Evolutionary conservation across 345 rosid genomes (phyloP), one percentile per base, ranked within the genome.

Genomic region (Lumnitzera racemosa): DNA sequence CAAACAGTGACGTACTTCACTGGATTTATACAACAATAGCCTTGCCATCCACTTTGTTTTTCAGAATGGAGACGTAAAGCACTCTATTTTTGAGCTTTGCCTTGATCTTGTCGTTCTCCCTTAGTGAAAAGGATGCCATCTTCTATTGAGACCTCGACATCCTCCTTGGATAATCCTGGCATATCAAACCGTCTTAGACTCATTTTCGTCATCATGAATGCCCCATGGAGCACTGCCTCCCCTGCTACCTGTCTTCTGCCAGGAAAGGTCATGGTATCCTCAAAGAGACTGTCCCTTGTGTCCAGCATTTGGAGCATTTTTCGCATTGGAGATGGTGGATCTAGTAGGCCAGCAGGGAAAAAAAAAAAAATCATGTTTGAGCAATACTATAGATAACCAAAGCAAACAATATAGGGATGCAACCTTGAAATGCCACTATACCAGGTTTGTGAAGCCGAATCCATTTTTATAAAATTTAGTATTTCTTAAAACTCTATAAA

Each of bases 81-180:
- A 88, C 95, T 23, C 98, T 95, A 41, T 84, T 80, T 59, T 80
- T 81, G 17, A 87, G 76, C 81, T 87, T 88, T 14, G 90, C 90
- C 65, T 76, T 78, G 61, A 87, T 66, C 58, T 80, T 84, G 23
- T 78, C 90, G 83, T 53, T 86, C 84, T 68, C 89, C 97, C 55
- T 54, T 82, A 23, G 88, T 81, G 0, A 81, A 73, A 47, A 91
- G 81, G 0, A 81, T 69, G 15, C 84, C 83, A 3, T 88, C 90
- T 58, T 86, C 95, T 0, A 88, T 70, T 0, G 81, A 81, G 5
- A 91, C 83, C 74, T 72, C 80, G 6, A 91, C 90, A 1, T 91
- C 91, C 47, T 86, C 95, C 82, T 77, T 88, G 4, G 80, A 69
- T 3, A 91, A 76, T 13, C 96, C 96, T 0, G 95, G 96, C 95